Evolutionary conservation across 2,329 filamentous ascomycete species (phyloP), one percentile per base, ranked within the genome.

Genomic region (Lachnellula subtilissima): DNA sequence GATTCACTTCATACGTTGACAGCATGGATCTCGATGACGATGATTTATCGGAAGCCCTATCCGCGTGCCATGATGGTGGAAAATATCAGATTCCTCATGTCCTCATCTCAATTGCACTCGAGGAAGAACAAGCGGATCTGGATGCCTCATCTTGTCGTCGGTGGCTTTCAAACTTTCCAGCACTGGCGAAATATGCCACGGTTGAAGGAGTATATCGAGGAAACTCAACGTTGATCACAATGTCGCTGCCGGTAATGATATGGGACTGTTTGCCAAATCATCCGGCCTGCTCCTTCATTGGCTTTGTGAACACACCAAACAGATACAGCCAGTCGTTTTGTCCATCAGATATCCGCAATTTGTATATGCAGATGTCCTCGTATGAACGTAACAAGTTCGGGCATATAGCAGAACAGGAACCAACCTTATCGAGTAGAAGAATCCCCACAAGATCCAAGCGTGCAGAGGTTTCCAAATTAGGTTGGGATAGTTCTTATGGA

Each of bases 211-310:
- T 62, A 15, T 60, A 62, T 25, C 52, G 53, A 52, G 39, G 53
- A 9, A 58, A 54, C 39, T 62, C 57, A 17, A 60, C 57, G 11
- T 49, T 62, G 6, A 17, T 62, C 2, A 56, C 52, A 4, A 45
- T 62, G 11, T 62, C 60, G 2, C 37, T 62, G 2, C 59, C 59
- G 5, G 52, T 61, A 25, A 57, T 55, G 48, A 54, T 61, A 22
- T 61, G 59, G 59, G 57, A 61, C 46, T 52, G 55, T 14, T 52
- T 61, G 19, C 59, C 59, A 19, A 50, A 55, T 14, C 25, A 61
- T 40, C 56, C 52, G 8, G 59, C 59, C 11, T 61, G 57, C 17
- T 59, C 57, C 4, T 61, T 61, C 45, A 53, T 61, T n/a, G 59
- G 54, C 19, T 61, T 59, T 39, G 46, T 59, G 4, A 23, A 42